Evolutionary conservation across 345 rosid species (phyloP).

Genomic region (Brassica napus): DNA sequence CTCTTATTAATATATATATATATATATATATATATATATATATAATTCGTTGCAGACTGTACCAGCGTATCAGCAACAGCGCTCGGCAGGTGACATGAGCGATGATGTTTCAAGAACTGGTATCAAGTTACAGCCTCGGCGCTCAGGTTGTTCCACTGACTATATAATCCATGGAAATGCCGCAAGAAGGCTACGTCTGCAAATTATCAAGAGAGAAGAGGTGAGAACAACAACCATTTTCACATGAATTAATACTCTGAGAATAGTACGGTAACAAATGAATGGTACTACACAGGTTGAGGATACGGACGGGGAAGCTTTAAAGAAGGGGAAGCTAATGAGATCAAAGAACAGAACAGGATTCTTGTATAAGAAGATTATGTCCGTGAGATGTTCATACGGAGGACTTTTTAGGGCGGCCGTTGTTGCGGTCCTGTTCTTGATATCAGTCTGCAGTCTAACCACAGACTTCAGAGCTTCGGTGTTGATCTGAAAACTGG

Average conservation of each 20-base stretch:
- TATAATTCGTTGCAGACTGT: constrained; percentile 22
- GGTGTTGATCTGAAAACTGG: constrained; percentile 15
- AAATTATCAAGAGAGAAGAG: constrained; percentile 42
- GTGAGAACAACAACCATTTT: constrained; percentile 41
- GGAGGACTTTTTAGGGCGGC: constrained; percentile 44
- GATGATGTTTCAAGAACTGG: constrained; percentile 42
- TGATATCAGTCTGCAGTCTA: constrained; percentile 43
- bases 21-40: no score
- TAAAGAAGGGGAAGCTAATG: constrained; percentile 20
- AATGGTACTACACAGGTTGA: constrained; percentile 30
- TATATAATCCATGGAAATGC: constrained; percentile 53
- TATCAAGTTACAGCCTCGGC: constrained; percentile 52
- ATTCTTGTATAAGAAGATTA: constrained; percentile 23
- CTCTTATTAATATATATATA: not conserved
- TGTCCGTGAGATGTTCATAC: constrained; percentile 28
- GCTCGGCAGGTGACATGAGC: constrained; percentile 14
- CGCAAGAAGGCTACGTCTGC: constrained; percentile 57
- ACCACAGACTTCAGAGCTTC: constrained; percentile 24
- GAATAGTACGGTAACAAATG: not conserved
- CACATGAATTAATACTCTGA: not conserved
- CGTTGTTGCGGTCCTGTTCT: constrained; percentile 43
- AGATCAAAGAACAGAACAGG: constrained; percentile 26
- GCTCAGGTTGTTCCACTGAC: constrained; percentile 9
- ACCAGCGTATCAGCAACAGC: constrained; percentile 9
- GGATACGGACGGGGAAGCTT: not conserved